A percentile compares a stretch with the other conserved stretches of the same genome.
Conservation (phyloP, 495 filamentous ascomycete species). For the Aspergillus hancockii region DNA sequence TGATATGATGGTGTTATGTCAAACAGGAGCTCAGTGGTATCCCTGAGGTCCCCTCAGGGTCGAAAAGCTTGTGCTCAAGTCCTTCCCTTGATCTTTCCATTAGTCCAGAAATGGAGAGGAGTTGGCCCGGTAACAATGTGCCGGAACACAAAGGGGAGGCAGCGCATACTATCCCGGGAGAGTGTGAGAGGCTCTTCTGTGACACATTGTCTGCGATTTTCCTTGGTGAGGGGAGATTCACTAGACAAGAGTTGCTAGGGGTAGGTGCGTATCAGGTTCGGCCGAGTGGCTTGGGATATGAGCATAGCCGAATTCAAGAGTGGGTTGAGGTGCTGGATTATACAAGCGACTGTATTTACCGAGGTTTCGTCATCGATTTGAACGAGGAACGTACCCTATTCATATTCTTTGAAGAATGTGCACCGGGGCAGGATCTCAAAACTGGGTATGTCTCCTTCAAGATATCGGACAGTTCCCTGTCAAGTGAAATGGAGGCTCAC, state of each 20-base stretch:
- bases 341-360: conserved; percentile 74
- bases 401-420: conserved; percentile 77
- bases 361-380: conserved; percentile 72
- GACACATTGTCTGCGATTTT: conserved; percentile 88
- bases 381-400: conserved; percentile 73
- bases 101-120: conserved; percentile 60
- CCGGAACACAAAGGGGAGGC: conserved; percentile 76
- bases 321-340: conserved; percentile 92
- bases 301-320: conserved; percentile 43
- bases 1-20: not conserved
- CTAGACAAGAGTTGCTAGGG: conserved; percentile 70
- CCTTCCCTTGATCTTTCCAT: conserved; percentile 74
- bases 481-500: conserved; percentile 11
- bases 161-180: conserved; percentile 91
- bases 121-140: conserved; percentile 38
- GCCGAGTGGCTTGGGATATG: conserved; percentile 25
- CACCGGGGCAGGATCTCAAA: conserved; percentile 76
- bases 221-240: conserved; percentile 85
- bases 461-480: not conserved
- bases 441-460: conserved; percentile 64
- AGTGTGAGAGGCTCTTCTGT: conserved; percentile 99
- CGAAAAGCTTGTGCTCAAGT: conserved; percentile 74
- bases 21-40: conserved; percentile 86
- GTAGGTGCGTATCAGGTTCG: conserved; percentile 61
- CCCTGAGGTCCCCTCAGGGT: conserved; percentile 90